Conservation (phyloP, 2,329 filamentous ascomycete species). For the Shiraia sp. region DNA sequence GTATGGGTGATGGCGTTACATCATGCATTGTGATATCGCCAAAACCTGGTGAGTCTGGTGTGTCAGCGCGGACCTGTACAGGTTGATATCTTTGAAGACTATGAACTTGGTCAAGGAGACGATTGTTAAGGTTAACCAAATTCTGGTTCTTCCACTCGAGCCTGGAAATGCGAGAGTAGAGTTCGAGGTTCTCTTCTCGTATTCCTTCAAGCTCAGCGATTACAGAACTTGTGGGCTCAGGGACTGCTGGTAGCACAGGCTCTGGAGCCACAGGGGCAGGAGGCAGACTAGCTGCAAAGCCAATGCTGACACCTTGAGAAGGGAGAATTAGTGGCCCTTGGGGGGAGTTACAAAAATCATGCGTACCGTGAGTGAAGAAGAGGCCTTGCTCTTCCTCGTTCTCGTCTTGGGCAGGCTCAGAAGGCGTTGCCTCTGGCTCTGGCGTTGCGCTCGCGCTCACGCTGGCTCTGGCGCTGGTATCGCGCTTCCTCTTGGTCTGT, state of each 20-base stretch:
- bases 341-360: slow-evolving; percentile 3
- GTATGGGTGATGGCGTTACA: slow-evolving; percentile 7
- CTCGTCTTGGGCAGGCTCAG: slow-evolving; percentile 11
- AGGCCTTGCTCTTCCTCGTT: slow-evolving; percentile 19
- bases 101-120: background rate
- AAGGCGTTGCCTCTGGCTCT: slow-evolving; percentile 7
- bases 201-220: too few relatives aligned
- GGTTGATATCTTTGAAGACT: background rate
- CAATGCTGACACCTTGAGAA: background rate
- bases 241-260: background rate
- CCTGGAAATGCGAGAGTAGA: too few relatives aligned
- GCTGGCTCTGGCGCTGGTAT: slow-evolving; percentile 3
- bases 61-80: slow-evolving; percentile 15
- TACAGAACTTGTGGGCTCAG: background rate
- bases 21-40: slow-evolving; percentile 16
- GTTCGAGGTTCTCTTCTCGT: too few relatives aligned
- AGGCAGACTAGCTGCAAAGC: background rate
- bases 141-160: too few relatives aligned
- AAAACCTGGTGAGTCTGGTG: slow-evolving; percentile 14
- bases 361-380: slow-evolving; percentile 28
- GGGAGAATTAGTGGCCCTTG: background rate
- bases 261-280: background rate
- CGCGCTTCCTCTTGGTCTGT: slow-evolving; percentile 14
- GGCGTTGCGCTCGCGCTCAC: slow-evolving; percentile 10
- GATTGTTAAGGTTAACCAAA: background rate